These are phyloP conservation scores for Gorgonomyces haynaldii DNA, from an alignment of 192 early-diverging fungal species.

Conservation along the genomic window DNA sequence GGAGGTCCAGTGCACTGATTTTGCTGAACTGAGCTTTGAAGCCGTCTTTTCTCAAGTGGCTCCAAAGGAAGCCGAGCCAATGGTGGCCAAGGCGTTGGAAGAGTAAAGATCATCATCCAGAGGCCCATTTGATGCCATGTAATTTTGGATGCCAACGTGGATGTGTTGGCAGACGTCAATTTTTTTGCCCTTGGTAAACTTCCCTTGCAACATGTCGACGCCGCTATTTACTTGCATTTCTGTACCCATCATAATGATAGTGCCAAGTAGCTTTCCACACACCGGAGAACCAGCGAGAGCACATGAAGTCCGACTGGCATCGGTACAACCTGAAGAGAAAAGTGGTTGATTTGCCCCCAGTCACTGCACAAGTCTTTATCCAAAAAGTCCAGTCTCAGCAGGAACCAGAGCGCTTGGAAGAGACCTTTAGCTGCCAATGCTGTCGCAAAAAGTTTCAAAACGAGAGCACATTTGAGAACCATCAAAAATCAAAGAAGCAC, in stretches of 20 bases:
- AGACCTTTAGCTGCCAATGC: constrained; percentile 6
- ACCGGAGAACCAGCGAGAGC: constrained; percentile 78
- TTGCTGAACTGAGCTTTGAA: constrained; percentile 58
- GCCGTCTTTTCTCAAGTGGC: constrained; percentile 54
- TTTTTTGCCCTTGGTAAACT: no score
- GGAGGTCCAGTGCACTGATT: constrained; percentile 81
- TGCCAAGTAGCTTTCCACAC: constrained; percentile 91
- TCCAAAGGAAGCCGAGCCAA: constrained; percentile 5
- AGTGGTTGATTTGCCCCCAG: constrained; percentile 79
- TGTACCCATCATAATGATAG: not conserved
- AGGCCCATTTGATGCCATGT: no score
- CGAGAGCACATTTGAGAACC: constrained; percentile 53
- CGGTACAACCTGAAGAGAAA: constrained; percentile 98
- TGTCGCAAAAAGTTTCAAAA: constrained; percentile 19
- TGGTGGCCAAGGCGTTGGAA: not conserved
- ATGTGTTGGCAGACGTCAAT: no score
- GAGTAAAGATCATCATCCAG: no score
- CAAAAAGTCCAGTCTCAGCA: not conserved
- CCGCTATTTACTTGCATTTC: constrained; percentile 2
- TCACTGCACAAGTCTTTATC: constrained; percentile 37
- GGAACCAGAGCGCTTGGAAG: constrained; percentile 8
- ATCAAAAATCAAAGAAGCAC: constrained; percentile 91
- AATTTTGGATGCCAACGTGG: no score
- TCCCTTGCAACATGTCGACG: no score
- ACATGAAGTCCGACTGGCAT: constrained; percentile 94